A percentile compares a stretch with the other conserved stretches of the same genome.
Conservation (phyloP, 306 rosid genomes). For the Fragaria vesca region DNA sequence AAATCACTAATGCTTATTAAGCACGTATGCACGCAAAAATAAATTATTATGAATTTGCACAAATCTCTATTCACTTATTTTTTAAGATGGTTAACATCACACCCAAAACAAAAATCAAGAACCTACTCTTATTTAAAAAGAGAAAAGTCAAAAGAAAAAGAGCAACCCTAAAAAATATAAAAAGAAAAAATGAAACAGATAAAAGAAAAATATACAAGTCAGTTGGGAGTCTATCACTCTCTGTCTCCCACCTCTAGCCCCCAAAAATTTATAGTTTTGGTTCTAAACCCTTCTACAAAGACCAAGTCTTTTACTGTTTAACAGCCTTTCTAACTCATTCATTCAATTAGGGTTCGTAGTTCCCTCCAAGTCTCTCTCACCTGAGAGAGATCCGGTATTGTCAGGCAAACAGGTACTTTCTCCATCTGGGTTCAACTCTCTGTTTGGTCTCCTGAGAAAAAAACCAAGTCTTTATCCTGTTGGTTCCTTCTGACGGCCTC, state of each 20-base stretch:
- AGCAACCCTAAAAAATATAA: not conserved
- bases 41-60: too few species aligned
- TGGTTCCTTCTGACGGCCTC: not conserved
- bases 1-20: too few species aligned
- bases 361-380: slow-evolving; percentile 24
- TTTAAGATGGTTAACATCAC: too few species aligned
- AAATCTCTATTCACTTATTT: too few species aligned
- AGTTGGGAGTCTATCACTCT: not conserved
- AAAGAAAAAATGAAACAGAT: not conserved
- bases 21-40: too few species aligned
- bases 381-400: slow-evolving; percentile 26
- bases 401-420: slow-evolving; percentile 27
- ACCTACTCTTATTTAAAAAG: too few species aligned
- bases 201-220: not conserved
- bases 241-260: not conserved
- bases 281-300: not conserved
- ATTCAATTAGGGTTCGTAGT: slow-evolving; percentile 32
- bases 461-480: not conserved
- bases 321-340: not conserved
- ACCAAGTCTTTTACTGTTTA: slow-evolving; percentile 4
- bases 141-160: not conserved
- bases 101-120: too few species aligned
- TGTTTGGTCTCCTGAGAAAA: slow-evolving; percentile 1
- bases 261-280: not conserved
- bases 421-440: slow-evolving; percentile 9